Evolutionary conservation across 192 early-diverging fungal species (phyloP), one percentile per base, ranked within the genome.

Genomic region (Backusella tuberculispora): DNA sequence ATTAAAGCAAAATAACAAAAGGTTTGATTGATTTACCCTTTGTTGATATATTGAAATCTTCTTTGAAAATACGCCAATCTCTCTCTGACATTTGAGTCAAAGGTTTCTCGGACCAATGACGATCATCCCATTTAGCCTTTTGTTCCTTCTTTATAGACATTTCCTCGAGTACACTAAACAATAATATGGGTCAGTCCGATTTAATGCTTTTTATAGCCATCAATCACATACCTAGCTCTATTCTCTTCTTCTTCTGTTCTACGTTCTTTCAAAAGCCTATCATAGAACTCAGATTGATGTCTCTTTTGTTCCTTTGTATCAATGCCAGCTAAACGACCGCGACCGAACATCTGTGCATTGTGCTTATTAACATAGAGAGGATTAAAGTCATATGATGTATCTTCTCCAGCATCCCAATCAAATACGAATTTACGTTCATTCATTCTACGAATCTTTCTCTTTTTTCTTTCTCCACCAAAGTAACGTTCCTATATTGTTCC

Each of bases 41-140:
- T 77, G 92, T 95, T 5, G 96, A 84, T 63, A 99, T 99, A 77
- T 92, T 95, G 82, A 93, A 98, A 77, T 99, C 98, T 81, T 99
- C 98, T 72, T 96, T 97, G 83, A 99, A 98, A 69, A 99, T 99
- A 81, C 98, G 93, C 98, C 98, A 99, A 75, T 99, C 98, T 74
- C 98, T 87, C 81, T 98, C 96, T 63, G 84, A 88, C 98, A 99
- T 99, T 66, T 98, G 91, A 8, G 74, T 73, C 75, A 99, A 83
- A 13, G 90, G 88, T 76, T 99, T 99, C 38, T 96, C 94, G 24
- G 89, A 84, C 98, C 98, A 99, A 80, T 99, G 97, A 21, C 97
- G 88, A 81, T 96, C 95, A 71, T 98, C 96, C 86, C 90, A 93
- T 42, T 87, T 90, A 15, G 81, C 81, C 76, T 90, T 92, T 26